These are phyloP conservation scores for Neurospora sp. DNA, from an alignment of 495 filamentous ascomycete species.

Conservation along the genomic window DNA sequence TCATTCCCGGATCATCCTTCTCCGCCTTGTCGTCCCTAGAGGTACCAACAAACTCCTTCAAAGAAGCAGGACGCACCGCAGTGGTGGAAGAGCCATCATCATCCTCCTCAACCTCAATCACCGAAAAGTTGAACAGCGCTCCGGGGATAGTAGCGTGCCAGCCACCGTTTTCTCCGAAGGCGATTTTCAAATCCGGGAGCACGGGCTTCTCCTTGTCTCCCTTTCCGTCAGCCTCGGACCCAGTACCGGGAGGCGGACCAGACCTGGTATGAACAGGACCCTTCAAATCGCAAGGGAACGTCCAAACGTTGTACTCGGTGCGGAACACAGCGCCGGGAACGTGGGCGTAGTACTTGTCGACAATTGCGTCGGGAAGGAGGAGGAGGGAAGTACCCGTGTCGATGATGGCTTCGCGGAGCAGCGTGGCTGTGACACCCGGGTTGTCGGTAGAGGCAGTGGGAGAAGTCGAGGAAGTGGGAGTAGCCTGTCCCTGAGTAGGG, in stretches of 20 bases:
- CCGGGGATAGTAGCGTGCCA: conserved; percentile 55
- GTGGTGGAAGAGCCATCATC: neutral
- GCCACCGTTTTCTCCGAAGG: conserved; percentile 49
- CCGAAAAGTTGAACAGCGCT: conserved; percentile 54
- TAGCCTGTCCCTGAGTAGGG: neutral
- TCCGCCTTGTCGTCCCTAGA: neutral
- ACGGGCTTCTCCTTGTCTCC: conserved; percentile 1
- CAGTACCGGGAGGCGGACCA: neutral
- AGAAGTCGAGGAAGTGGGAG: neutral
- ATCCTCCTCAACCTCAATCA: conserved; percentile 31
- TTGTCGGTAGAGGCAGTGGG: neutral
- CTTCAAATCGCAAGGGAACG: conserved; percentile 45
- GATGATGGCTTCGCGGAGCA: conserved; percentile 41
- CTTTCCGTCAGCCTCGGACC: neutral
- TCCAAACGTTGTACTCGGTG: conserved; percentile 46
- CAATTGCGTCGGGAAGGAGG: conserved; percentile 50
- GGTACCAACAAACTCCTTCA: neutral
- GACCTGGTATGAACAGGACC: neutral
- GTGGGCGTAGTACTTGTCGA: conserved; percentile 51
- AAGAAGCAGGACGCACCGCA: neutral
- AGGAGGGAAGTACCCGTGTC: conserved; percentile 69
- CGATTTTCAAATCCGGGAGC: conserved; percentile 43
- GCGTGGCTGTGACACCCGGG: neutral
- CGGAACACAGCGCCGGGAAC: conserved; percentile 54
- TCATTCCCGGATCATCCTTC: neutral